A percentile compares a stretch with the other conserved stretches of the same genome.
phyloP scores from a whole-genome alignment of 2,329 filamentous ascomycete species.

The Monosporascus sp. region DNA sequence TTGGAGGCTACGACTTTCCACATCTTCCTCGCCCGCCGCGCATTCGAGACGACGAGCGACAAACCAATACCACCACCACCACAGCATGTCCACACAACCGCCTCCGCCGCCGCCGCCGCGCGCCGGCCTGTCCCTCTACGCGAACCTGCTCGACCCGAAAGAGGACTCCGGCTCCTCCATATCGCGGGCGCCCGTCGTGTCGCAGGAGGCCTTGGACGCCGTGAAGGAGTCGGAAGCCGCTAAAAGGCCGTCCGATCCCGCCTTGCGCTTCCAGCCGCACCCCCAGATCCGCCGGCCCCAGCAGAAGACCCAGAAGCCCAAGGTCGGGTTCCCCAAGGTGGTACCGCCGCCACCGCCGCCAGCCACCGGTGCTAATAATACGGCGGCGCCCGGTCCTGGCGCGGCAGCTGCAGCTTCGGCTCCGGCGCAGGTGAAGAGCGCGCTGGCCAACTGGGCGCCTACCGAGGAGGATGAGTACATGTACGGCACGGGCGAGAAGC shows the following conservation, averaged over 20 bases:
- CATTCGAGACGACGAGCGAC: not conserved
- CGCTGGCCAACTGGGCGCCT: slow-evolving; percentile 74
- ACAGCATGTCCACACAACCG: slow-evolving; percentile 22
- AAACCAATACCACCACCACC: not conserved
- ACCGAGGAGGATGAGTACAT: slow-evolving; percentile 77
- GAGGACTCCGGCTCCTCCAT: slow-evolving; percentile 55
- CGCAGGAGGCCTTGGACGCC: slow-evolving; percentile 50
- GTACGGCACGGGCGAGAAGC: slow-evolving; percentile 58
- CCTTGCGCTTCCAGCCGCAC: slow-evolving; percentile 74
- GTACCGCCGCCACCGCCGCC: slow-evolving; percentile 26
- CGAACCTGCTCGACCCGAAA: slow-evolving; percentile 68
- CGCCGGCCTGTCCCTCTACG: slow-evolving; percentile 68
- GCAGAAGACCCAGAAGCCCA: slow-evolving; percentile 53
- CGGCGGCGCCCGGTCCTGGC: slow-evolving; percentile 3
- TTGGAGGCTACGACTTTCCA: no score
- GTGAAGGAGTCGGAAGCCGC: slow-evolving; percentile 42
- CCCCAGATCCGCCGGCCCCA: slow-evolving; percentile 66
- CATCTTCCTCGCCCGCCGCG: no score
- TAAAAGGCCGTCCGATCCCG: slow-evolving; percentile 60
- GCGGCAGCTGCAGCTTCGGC: slow-evolving; percentile 17
- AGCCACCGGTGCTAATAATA: slow-evolving; percentile 13
- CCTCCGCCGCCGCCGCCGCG: slow-evolving; percentile 34
- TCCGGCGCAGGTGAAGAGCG: slow-evolving; percentile 54
- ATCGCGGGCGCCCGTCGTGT: slow-evolving; percentile 69
- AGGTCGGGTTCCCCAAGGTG: slow-evolving; percentile 51